phyloP scores from a whole-genome alignment of 306 rosid genomes.

The Lupinus albus region DNA sequence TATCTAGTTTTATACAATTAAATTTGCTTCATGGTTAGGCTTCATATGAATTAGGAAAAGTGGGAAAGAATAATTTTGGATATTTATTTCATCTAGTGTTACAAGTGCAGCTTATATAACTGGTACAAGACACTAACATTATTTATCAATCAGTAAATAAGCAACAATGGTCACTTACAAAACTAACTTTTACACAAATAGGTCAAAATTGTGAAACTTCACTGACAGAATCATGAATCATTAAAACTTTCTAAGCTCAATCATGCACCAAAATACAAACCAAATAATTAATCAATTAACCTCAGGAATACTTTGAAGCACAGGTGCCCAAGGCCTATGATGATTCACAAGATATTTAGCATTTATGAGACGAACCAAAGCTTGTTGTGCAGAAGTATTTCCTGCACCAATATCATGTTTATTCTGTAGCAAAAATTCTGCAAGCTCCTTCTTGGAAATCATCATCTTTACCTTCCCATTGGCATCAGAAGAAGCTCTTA shows the following conservation, averaged over 20 bases:
- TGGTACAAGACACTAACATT: no score
- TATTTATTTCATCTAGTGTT: no score
- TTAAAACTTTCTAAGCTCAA: background rate
- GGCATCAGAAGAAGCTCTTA: slow-evolving; percentile 36
- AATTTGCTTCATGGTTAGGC: no score
- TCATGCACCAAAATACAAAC: background rate
- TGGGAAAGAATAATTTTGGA: no score
- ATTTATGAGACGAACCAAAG: slow-evolving; percentile 46
- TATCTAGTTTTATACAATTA: no score
- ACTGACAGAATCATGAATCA: no score
- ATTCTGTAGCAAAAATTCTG: slow-evolving; percentile 44
- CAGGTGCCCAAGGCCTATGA: slow-evolving; percentile 64
- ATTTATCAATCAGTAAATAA: no score
- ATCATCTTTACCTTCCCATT: slow-evolving; percentile 63
- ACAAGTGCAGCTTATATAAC: no score
- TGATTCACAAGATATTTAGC: slow-evolving; percentile 38
- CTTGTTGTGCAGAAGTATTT: slow-evolving; percentile 48
- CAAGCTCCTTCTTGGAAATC: slow-evolving; percentile 68
- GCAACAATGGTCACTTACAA: no score
- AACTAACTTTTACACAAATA: no score
- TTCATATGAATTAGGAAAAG: no score
- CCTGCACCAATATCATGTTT: background rate
- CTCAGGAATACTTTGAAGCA: slow-evolving; percentile 71
- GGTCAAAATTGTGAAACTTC: no score
- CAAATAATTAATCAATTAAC: slow-evolving; percentile 1